Base-by-base conservation (phyloP, 2,329 filamentous ascomycete genomes). In the Scortechinia acanthostroma region DNA sequence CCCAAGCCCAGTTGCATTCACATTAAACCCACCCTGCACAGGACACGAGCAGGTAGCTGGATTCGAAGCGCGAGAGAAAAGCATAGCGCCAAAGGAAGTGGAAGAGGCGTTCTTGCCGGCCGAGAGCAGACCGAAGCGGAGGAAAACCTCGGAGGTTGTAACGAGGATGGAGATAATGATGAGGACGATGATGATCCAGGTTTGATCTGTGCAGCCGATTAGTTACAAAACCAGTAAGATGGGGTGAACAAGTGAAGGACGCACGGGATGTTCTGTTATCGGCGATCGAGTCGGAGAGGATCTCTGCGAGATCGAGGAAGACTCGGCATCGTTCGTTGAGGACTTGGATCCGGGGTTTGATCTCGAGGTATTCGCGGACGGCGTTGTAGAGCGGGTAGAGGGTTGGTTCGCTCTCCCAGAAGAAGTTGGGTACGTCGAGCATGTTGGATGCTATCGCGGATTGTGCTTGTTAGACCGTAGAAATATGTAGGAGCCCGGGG, bases 141-240 rank as follows among this genome's bases (percentile, higher is more conserved):
- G 63, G 52, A 85, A 73, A 6, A 85, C 81, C 59, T 86, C 81
- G 16, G 74, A 70, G 49, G 73, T 77, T 2, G 81, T 86, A 28
- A 86, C 77, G 46, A 82, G 64, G 51, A 86, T 85, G 48, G 74
- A 80, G 43, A 86, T 65, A 17, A 81, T 59, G 55, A 86, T 86
- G n/a, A 86, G 64, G 21, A 83, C 69, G 50, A 86, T 86, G 57
- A 86, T 82, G 53, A 86, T 85, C 80, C 80, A 86, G 2, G 80
- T 86, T 57, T 83, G 80, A 33, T 72, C 35, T 40, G 35, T n/a
- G n/a, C n/a, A 19, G 6, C 17, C 6, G 6, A 40, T 13, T 40
- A 13, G 35, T 40, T 19, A 30, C 10, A 10, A 30, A 30, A n/a
- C 10, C n/a, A 10, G 25, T 10, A n/a, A 10, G 25, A 30, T 10